Evolutionary conservation across 768 basidiomycete genomes (phyloP), one percentile per base, ranked within the genome.

Genomic region (Tephrocybe sp.): DNA sequence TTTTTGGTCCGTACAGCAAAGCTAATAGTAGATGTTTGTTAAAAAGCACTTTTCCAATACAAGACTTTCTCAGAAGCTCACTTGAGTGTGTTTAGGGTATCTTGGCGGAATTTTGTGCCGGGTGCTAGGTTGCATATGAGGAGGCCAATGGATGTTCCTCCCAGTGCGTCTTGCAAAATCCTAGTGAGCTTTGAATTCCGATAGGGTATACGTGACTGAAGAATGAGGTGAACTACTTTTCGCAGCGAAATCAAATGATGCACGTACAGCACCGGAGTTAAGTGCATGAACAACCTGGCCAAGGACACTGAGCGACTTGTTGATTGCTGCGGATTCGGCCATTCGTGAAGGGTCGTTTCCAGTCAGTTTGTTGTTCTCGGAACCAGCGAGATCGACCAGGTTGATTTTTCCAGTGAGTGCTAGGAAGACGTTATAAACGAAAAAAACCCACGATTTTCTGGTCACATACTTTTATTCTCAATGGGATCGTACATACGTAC

Each of bases 51-150:
- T 4, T 26, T 7, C 7, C 26, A 26, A 26, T 26, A 3, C 7
- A 26, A 4, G 26, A 7, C 7, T 26, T 26, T 26, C 4, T 3
- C 26, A 26, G 22, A 17, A 20, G 69, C 76, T 43, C 60, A 90
- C 91, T 93, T 92, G n/a, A 96, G 75, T 4, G 93, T 95, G 65
- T 94, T 92, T 13, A 94, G 72, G 4, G 92, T 92, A 67, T 95
- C 92, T 65, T 89, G 84, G 48, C 89, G 74, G 58, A 92, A 92
- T 65, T 84, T 92, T 31, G 69, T 70, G 1, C 89, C 89, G 13
- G 93, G 92, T 9, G 92, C 89, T 8, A 96, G 71, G 59, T 93
- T 93, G 66, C 91, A 92, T 30, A 96, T 89, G 36, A 95, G 72
- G 17, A 95, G 69, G 1, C 89, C 89, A 9, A 89, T 76, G 0